These are phyloP conservation scores for Beauveria brongniartii DNA, from an alignment of 2,329 filamentous ascomycete species.

Conservation along the genomic window DNA sequence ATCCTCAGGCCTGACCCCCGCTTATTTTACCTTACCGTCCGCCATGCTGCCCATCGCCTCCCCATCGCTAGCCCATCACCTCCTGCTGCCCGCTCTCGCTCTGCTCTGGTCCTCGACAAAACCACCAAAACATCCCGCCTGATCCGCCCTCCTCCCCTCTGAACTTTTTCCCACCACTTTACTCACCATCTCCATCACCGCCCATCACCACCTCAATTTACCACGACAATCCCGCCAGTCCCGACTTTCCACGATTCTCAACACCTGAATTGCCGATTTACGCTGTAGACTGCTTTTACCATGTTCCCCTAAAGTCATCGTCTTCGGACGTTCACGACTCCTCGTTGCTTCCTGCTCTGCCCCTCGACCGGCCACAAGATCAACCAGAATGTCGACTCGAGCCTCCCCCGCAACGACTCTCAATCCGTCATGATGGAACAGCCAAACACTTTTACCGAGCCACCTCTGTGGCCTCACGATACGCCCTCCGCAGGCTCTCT, in stretches of 20 bases:
- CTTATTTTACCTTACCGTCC: background rate
- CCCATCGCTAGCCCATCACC: background rate
- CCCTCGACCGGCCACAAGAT: conserved; percentile 2
- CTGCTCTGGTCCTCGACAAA: background rate
- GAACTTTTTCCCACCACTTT: background rate
- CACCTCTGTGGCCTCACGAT: conserved; percentile 4
- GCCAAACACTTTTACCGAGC: conserved; percentile 11
- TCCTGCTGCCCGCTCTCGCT: background rate
- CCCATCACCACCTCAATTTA: background rate
- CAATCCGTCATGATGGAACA: conserved; percentile 13
- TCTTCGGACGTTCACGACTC: conserved; percentile 8
- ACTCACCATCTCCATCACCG: background rate
- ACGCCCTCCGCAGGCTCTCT: conserved; percentile 13
- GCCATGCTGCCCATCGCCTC: no score
- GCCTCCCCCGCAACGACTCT: conserved; percentile 11
- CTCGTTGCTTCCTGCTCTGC: conserved; percentile 4
- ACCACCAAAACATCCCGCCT: conserved; percentile 10
- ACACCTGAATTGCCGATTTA: background rate
- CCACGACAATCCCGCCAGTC: background rate
- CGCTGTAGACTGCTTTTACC: background rate
- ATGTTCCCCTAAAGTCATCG: conserved; percentile 9
- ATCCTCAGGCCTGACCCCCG: background rate
- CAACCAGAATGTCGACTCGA: conserved; percentile 9
- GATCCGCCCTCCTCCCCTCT: conserved; percentile 6
- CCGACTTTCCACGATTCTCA: background rate